Base-by-base conservation (phyloP, 352 stramenopile species). In the Pythium sp. region DNA sequence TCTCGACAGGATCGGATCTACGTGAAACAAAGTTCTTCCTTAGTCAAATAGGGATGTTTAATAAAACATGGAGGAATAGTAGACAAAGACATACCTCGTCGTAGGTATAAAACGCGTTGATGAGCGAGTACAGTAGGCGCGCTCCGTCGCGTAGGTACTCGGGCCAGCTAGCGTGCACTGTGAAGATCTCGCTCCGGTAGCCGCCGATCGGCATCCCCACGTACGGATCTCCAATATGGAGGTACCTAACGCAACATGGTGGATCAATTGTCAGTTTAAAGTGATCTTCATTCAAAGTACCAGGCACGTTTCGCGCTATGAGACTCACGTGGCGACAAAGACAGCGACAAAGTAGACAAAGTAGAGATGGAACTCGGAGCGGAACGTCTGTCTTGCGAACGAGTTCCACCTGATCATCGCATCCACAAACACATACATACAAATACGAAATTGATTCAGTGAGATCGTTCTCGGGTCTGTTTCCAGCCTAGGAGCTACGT, bases 351-450 rank as follows among this genome's bases (percentile, higher is more conserved):
- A 94, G 62, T 91, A 94, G 4, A 91, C 67, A 24, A 86, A 86
- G 63, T 94, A 94, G 6, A 93, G 66, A 58, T 90, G 86, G 28
- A 94, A 92, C 41, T 94, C 80, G 5, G 72, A 87, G 0, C 83
- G 75, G 75, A 93, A 93, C 24, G 76, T 88, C 53, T 90, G 72
- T 20, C 75, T 65, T 11, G 76, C 87, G 69, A 93, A 93, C 3
- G 81, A 90, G 57, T 94, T 81, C 86, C 86, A 94, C 63, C 86
- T 94, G 51, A 6, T 9, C 9, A 11, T 0, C 12, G 18, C 58
- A 22, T 30, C 24, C 24, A 34, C 20, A 36, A 14, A n/a, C 18
- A 55, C 49, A 61, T 12, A 63, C 12, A 34, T 11, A 30, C n/a
- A 18, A 56, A 9, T 20, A 47, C 7, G 14, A 18, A 6, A 49